These are phyloP conservation scores for Platanthera zijinensis DNA, from an alignment of 106 monocot species.

Conservation along the genomic window DNA sequence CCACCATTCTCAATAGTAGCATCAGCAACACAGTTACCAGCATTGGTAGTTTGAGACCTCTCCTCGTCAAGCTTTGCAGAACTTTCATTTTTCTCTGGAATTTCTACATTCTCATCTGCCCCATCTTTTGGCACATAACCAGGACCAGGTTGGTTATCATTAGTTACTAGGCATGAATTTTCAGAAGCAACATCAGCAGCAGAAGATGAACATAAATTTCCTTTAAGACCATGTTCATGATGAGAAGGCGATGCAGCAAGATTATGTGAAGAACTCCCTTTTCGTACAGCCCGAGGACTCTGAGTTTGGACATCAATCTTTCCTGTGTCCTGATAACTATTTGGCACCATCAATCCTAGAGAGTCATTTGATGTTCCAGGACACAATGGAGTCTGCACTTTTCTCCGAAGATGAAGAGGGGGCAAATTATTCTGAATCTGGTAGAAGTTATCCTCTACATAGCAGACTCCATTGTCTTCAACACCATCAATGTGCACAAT, in stretches of 20 bases:
- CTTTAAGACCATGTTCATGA: slow-evolving; percentile 17
- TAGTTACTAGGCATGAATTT: background rate
- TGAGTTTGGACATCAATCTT: slow-evolving; percentile 38
- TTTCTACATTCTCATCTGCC: slow-evolving; percentile 3
- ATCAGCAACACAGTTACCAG: slow-evolving; percentile 14
- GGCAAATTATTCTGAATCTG: slow-evolving; percentile 37
- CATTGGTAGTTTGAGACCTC: slow-evolving; percentile 1
- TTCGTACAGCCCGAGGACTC: slow-evolving; percentile 19
- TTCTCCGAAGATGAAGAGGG: slow-evolving; percentile 39
- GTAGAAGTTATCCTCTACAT: slow-evolving; percentile 40
- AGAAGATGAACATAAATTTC: slow-evolving; percentile 17
- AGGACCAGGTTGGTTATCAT: background rate
- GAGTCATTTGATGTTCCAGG: slow-evolving; percentile 34
- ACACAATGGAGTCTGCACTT: slow-evolving; percentile 22
- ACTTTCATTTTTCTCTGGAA: slow-evolving; percentile 8
- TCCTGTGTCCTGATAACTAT: slow-evolving; percentile 32
- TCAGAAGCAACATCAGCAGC: background rate
- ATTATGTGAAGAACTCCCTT: slow-evolving; percentile 28
- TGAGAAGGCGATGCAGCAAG: slow-evolving; percentile 11
- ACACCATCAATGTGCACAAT: slow-evolving; percentile 9
- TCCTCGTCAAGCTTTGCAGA: slow-evolving; percentile 3
- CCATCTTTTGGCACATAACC: background rate
- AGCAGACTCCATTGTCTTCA: slow-evolving; percentile 22
- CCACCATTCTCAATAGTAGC: slow-evolving; percentile 7
- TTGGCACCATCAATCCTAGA: slow-evolving; percentile 20